Conservation (phyloP, 176 grass and related monocot genomes). For the Triticum timopheevii region DNA sequence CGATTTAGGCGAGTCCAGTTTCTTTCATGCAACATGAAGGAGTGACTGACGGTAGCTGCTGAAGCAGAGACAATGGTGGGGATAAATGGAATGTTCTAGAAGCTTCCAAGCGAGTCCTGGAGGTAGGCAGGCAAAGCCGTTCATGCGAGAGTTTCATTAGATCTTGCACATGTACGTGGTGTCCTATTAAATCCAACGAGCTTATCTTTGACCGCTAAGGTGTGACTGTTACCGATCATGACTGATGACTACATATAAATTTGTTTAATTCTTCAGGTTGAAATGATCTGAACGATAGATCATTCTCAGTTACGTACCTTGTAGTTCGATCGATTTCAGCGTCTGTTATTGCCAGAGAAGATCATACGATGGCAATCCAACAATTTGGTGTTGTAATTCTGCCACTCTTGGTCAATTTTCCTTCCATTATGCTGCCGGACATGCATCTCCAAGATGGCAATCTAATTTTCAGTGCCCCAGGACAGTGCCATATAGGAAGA, state of each 20-base stretch:
- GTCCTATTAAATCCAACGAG: neutral
- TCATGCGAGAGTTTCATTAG: neutral
- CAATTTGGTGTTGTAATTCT: too few relatives aligned
- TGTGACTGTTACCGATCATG: neutral
- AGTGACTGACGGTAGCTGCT: neutral
- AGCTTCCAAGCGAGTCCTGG: neutral
- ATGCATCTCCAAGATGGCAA: too few relatives aligned
- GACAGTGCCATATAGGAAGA: too few relatives aligned
- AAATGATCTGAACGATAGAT: neutral
- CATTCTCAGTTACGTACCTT: too few relatives aligned
- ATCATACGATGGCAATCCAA: too few relatives aligned
- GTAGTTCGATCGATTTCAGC: too few relatives aligned
- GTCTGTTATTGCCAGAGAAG: too few relatives aligned
- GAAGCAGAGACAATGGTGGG: neutral
- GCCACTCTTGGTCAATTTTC: too few relatives aligned
- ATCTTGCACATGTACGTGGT: neutral
- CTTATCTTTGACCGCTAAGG: neutral
- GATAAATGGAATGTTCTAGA: neutral
- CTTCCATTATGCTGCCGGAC: too few relatives aligned
- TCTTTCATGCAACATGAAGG: neutral
- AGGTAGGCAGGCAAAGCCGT: neutral
- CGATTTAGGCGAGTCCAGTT: neutral
- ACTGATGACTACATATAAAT: neutral
- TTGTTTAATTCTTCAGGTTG: neutral
- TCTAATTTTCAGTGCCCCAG: too few relatives aligned